Evolutionary conservation across 441 rosid genomes (phyloP), one percentile per base, ranked within the genome.

Genomic region (Euphorbia schlechtendalii): DNA sequence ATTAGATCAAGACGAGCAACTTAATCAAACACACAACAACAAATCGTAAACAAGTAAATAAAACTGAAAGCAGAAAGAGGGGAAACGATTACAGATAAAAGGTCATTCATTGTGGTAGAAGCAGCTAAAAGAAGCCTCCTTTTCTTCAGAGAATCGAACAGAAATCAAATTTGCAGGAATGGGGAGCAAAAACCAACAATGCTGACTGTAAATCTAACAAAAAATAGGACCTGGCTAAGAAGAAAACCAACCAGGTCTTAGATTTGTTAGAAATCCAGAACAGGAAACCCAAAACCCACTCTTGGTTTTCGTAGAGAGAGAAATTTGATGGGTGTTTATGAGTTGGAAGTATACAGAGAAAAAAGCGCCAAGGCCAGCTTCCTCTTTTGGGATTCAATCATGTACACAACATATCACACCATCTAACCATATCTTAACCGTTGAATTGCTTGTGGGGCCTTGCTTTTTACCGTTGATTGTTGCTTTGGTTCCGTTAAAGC

Each of bases 21-120:
- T 73, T 67, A 66, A 70, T 65, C 41, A 38, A 38, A 38, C 41
- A 8, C 6, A 38, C 41, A 4, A 38, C n/a, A 30, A 40, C 9
- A 56, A 52, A 63, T 63, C 72, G 55, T 32, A 14, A 58, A 55
- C 30, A 51, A 55, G 8, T 60, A 53, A 24, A 52, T 56, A 53
- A 40, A 57, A 56, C 74, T 63, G 5, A 52, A 40, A 64, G 10
- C 6, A 43, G 59, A 7, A 59, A 24, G 46, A 45, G 45, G 63
- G 8, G 58, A 46, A 13, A 27, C 57, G 27, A 24, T 69, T 82
- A 92, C 96, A 87, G 85, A 72, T 66, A 92, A 71, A 73, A 92
- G 95, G 80, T 92, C 89, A 78, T 92, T 89, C 98, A 92, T 89
- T 69, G 78, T 81, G 14, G 76, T 65, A 71, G 73, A 69, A 64